Base-by-base conservation (phyloP, 2,329 filamentous ascomycete genomes). In the Magnaporthiopsis rhizophila region DNA sequence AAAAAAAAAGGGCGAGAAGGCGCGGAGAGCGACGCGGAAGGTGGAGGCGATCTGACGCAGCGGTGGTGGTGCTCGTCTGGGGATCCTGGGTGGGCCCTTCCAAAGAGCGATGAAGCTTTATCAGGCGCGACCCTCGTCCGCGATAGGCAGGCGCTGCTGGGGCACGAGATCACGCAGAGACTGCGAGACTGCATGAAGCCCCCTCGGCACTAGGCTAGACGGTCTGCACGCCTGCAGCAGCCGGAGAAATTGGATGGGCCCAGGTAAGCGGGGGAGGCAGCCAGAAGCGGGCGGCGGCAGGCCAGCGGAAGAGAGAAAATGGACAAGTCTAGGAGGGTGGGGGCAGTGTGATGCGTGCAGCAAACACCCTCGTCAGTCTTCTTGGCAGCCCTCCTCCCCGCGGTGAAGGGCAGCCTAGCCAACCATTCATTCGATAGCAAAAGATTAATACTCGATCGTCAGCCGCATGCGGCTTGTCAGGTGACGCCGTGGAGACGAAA, bases 391-490 rank as follows among this genome's bases (percentile, higher is more conserved):
- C 45, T 53, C 45, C 45, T 50, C 45, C 45, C 45, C 45, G 9
- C 45, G 45, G 45, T n/a, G 18, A n/a, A n/a, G 2, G 21, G 3
- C 21, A 53, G 21, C 7, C 45, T 21, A 24, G 45, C 45, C 45
- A 53, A 11, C n/a, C 45, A n/a, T 11, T n/a, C 7, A 45, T 45
- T 53, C n/a, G n/a, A 24, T 21, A n/a, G 21, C 45, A 21, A 9
- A 15, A 8, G 45, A 53, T 24, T 24, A 21, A 53, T 53, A 21
- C 45, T 53, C 45, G 58, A 60, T 60, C 30, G 58, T 36, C 58
- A 60, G 58, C 58, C 58, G 58, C 58, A 60, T 59, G 58, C 58
- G 58, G 58, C 58, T 60, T 18, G 36, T 60, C 58, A 60, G 58
- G 58, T 60, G 58, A 60, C 30, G 26, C 30, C 57, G 30, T 18